Evolutionary conservation across 2,329 filamentous ascomycete species (phyloP).

Genomic region (Kalmusia sp.): DNA sequence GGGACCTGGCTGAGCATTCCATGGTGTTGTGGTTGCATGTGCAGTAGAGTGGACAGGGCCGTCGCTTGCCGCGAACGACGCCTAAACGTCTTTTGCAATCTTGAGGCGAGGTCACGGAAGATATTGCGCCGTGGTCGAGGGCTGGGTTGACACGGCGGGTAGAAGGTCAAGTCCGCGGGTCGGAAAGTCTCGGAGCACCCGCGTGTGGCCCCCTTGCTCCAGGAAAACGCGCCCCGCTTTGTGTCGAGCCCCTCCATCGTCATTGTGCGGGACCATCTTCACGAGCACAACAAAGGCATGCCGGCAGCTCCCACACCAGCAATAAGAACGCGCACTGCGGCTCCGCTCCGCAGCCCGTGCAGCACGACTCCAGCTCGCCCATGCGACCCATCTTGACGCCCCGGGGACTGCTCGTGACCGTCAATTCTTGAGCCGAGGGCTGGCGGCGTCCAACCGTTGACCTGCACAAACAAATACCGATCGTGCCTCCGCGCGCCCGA

Average conservation of each 20-base stretch:
- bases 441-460: conserved; percentile 32
- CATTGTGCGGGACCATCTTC: conserved; percentile 23
- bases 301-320: conserved; percentile 3
- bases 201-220: conserved; percentile 2
- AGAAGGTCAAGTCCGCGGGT: conserved; percentile 15
- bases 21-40: too few relatives aligned
- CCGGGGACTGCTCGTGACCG: conserved; percentile 33
- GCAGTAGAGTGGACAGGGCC: too few relatives aligned
- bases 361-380: conserved; percentile 6
- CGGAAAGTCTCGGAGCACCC: conserved; percentile 25
- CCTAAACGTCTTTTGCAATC: not conserved
- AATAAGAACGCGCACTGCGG: conserved; percentile 12
- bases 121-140: not conserved
- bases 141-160: not conserved
- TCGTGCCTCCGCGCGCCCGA: conserved; percentile 44
- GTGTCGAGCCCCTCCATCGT: conserved; percentile 23
- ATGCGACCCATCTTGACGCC: conserved; percentile 13
- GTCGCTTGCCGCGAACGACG: too few relatives aligned
- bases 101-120: not conserved
- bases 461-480: conserved; percentile 40
- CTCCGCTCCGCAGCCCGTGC: not conserved
- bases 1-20: too few relatives aligned
- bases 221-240: conserved; percentile 25
- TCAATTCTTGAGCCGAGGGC: conserved; percentile 40
- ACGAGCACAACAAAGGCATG: conserved; percentile 28